Evolutionary conservation across 2,329 filamentous ascomycete species (phyloP), one percentile per base, ranked within the genome.

Genomic region (Atkinsonella texensis): DNA sequence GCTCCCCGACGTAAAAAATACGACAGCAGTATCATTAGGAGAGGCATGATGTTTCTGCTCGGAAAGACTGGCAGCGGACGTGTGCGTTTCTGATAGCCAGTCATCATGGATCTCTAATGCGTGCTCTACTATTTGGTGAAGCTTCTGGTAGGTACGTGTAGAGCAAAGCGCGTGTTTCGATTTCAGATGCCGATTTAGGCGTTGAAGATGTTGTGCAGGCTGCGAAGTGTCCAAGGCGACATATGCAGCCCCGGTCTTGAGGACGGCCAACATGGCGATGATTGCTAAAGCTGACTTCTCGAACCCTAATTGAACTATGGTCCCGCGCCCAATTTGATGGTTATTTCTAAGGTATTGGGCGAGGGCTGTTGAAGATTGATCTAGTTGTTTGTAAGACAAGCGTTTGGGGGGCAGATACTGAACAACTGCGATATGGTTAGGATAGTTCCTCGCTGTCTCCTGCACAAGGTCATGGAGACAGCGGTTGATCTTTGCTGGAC

Each of bases 311-410:
- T 51, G 52, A 8, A 58, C 50, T 12, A 52, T 32, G 8, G 32
- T 52, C 38, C 62, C 64, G 5, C 57, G 57, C 3, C 53, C 43
- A 38, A 69, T 55, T n/a, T 62, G 62, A 12, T 48, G n/a, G 17
- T 32, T 33, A 2, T 45, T n/a, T 4, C 32, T 10, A 33, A 54
- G 40, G 8, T 48, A 31, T 3, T 42, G 17, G 17, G 48, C 48
- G 13, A 55, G 44, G 9, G 40, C 12, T 17, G 38, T 51, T 13
- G 53, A 44, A 2, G 50, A 46, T 9, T 32, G 23, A 20, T 57
- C 54, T 5, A 62, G 47, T 20, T 61, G 55, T n/a, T 31, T 15
- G 46, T 60, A 61, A 2, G 59, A 58, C 35, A 20, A 60, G 43
- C 3, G 39, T 33, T 46, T 46, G 44, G 18, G 28, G 44, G 20